A percentile compares a stretch with the other conserved stretches of the same genome.
These are phyloP conservation scores for Phaeolepiota aurea DNA, from an alignment of 768 basidiomycete genomes.

Conservation along the genomic window DNA sequence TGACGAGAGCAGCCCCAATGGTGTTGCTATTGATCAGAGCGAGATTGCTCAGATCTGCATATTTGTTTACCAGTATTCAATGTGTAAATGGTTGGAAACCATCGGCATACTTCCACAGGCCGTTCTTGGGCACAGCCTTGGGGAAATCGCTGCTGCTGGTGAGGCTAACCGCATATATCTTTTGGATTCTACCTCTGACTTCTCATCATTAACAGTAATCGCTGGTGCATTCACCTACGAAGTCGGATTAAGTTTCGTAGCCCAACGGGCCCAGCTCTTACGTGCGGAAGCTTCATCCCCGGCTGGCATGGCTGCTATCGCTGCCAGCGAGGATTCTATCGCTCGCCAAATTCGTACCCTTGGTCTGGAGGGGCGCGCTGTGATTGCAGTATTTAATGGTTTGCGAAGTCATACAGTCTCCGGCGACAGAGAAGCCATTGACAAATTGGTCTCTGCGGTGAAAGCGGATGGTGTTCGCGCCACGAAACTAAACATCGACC, in stretches of 20 bases:
- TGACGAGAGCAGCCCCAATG: constrained; percentile 13
- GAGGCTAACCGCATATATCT: too few species aligned
- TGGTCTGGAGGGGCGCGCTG: background rate
- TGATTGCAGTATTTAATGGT: constrained; percentile 4
- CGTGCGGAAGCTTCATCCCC: background rate
- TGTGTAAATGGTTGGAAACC: constrained; percentile 19
- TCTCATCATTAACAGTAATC: background rate
- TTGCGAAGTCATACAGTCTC: constrained; percentile 1
- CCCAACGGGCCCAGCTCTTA: background rate
- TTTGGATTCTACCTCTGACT: background rate
- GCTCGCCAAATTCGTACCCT: background rate
- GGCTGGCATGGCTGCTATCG: constrained; percentile 2
- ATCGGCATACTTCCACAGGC: constrained; percentile 19
- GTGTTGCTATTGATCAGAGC: constrained; percentile 18
- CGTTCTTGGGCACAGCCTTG: constrained; percentile 27
- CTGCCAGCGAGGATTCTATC: constrained; percentile 1
- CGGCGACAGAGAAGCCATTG: background rate
- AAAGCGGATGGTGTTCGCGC: background rate
- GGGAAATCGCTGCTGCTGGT: constrained; percentile 29
- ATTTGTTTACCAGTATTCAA: constrained; percentile 26
- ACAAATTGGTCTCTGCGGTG: background rate
- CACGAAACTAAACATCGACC: constrained; percentile 1
- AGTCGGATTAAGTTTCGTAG: background rate
- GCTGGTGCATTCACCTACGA: constrained; percentile 2
- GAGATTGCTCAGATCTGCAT: constrained; percentile 26